These are phyloP conservation scores for Staphylotrichum longicolle DNA, from an alignment of 495 filamentous ascomycete genomes.

Conservation along the genomic window DNA sequence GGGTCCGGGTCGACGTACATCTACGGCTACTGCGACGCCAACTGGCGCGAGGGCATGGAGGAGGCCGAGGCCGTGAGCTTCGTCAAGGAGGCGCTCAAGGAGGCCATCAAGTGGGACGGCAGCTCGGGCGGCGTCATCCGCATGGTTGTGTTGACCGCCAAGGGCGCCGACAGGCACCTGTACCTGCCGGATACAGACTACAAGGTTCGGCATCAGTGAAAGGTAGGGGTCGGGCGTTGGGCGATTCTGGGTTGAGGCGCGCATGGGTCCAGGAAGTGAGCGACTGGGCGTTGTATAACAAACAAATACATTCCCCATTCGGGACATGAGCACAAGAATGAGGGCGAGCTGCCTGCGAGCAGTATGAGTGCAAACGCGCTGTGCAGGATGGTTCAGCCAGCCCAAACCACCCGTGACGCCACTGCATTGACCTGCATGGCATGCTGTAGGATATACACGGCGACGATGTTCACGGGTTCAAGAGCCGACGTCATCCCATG, in stretches of 20 bases:
- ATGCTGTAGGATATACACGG: too few species aligned
- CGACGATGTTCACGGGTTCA: too few species aligned
- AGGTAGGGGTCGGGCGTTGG: not conserved
- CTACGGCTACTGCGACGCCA: slow-evolving; percentile 94
- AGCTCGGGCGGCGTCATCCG: slow-evolving; percentile 97
- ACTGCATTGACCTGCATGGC: too few species aligned
- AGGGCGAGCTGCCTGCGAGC: too few species aligned
- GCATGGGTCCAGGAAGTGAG: too few species aligned
- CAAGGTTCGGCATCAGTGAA: slow-evolving; percentile 47
- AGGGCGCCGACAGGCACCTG: slow-evolving; percentile 83
- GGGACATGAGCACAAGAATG: too few species aligned
- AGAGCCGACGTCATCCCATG: too few species aligned
- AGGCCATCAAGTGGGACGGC: slow-evolving; percentile 99
- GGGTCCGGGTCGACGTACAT: slow-evolving; percentile 98
- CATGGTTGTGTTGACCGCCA: slow-evolving; percentile 87
- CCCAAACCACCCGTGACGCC: too few species aligned
- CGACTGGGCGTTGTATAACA: too few species aligned
- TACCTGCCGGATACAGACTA: slow-evolving; percentile 89
- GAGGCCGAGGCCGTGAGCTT: slow-evolving; percentile 91
- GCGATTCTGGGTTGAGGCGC: not conserved
- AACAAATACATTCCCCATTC: too few species aligned
- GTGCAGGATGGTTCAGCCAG: too few species aligned
- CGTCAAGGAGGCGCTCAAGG: slow-evolving; percentile 81
- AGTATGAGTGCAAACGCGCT: too few species aligned
- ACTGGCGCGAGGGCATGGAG: slow-evolving; percentile 95